Percentiles rank a stretch among this genome's conserved stretches.
Evolutionary conservation across 2,329 filamentous ascomycete species (phyloP).

Genomic region (Monosporascus sp.): DNA sequence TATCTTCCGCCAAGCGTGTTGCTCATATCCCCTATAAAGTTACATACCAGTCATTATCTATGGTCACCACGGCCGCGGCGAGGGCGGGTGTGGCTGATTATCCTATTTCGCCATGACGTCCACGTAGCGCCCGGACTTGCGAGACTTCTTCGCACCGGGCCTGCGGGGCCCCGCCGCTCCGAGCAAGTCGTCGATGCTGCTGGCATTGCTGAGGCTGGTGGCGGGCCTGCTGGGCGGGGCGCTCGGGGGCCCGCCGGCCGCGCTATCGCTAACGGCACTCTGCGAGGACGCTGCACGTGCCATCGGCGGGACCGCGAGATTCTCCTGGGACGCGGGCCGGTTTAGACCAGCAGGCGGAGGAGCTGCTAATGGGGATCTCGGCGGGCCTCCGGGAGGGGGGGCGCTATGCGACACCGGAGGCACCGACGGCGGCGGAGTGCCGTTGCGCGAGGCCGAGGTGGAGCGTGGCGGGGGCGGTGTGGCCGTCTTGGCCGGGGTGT

Average conservation of each 20-base stretch:
- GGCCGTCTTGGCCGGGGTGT: constrained; percentile 52
- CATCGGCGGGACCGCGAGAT: constrained; percentile 36
- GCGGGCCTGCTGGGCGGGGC: constrained; percentile 64
- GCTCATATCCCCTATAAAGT: no score
- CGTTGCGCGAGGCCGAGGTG: constrained; percentile 48
- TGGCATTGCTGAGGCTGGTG: constrained; percentile 86
- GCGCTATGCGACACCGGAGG: constrained; percentile 12
- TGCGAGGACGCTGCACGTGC: constrained; percentile 43
- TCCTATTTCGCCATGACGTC: constrained; percentile 67
- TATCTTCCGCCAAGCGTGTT: no score
- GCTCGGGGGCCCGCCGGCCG: constrained; percentile 31
- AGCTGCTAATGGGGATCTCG: constrained; percentile 15
- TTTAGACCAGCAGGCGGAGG: constrained; percentile 25
- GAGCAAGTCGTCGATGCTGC: constrained; percentile 88
- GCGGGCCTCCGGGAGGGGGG: constrained; percentile 13
- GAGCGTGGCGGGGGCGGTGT: constrained; percentile 76
- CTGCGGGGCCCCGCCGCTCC: constrained; percentile 69
- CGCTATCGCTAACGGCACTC: constrained; percentile 29
- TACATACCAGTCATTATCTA: no score
- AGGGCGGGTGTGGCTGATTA: no score
- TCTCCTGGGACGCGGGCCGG: constrained; percentile 32
- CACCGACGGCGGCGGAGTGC: constrained; percentile 45
- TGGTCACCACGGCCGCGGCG: no score
- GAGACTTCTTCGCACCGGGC: constrained; percentile 59
- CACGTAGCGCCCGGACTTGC: constrained; percentile 84